Percentiles rank a stretch among this genome's conserved stretches.
Conservation (phyloP, 2,329 filamentous ascomycete genomes). For the Xylariales sp. region DNA sequence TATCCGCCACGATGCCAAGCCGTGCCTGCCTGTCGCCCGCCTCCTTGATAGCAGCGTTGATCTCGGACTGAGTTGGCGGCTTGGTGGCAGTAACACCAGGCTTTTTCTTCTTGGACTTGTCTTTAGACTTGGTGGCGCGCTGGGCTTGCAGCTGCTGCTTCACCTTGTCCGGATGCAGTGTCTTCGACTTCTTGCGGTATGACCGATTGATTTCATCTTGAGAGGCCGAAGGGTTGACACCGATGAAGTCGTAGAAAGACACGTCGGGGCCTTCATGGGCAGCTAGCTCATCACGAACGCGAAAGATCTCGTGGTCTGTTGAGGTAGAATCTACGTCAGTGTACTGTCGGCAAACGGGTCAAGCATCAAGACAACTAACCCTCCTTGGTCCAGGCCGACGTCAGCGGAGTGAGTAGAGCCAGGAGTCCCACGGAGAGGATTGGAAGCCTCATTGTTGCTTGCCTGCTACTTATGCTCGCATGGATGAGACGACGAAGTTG, state of each 20-base stretch:
- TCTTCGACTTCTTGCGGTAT: slow-evolving; percentile 80
- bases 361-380: slow-evolving; percentile 43
- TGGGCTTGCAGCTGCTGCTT: slow-evolving; percentile 75
- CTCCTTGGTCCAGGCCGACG: slow-evolving; percentile 81
- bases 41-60: slow-evolving; percentile 73
- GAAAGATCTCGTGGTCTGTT: slow-evolving; percentile 95
- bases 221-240: slow-evolving; percentile 65
- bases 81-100: slow-evolving; percentile 63
- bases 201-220: slow-evolving; percentile 90
- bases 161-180: slow-evolving; percentile 93
- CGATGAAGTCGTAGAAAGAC: slow-evolving; percentile 94
- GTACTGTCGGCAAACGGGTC: slow-evolving; percentile 7
- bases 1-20: slow-evolving; percentile 76
- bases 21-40: slow-evolving; percentile 81
- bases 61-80: slow-evolving; percentile 66
- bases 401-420: slow-evolving; percentile 61
- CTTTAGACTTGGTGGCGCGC: slow-evolving; percentile 52
- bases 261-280: slow-evolving; percentile 69
- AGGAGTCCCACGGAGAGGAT: slow-evolving; percentile 65
- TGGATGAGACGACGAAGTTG: no score
- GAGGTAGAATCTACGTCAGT: no score
- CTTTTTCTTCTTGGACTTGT: slow-evolving; percentile 49
- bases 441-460: slow-evolving; percentile 66
- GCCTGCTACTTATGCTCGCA: no score
- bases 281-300: slow-evolving; percentile 80